Evolutionary conservation across 2,329 filamentous ascomycete genomes (phyloP), one percentile per base, ranked within the genome.

Genomic region (Xylariales sp.): DNA sequence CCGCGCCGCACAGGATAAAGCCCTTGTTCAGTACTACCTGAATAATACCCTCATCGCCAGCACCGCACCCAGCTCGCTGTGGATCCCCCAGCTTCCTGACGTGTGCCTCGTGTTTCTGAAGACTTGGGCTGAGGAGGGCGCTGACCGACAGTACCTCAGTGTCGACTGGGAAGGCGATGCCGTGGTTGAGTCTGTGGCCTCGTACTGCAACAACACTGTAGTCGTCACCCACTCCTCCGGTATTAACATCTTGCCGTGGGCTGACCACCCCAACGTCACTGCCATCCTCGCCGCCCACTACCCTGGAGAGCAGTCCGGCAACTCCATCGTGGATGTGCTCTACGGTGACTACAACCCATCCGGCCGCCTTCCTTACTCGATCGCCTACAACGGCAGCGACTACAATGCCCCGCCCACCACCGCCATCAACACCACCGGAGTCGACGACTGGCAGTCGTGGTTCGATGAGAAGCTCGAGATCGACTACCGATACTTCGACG

Each of bases 391-490:
- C 18, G 74, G 67, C 15, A 64, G 58, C 24, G 66, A 69, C 57
- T 67, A 67, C 56, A 66, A 67, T 30, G 61, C 61, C 1, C 62
- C 63, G 4, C 56, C 59, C 1, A 64, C 59, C 13, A 65, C 63
- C 2, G 53, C 48, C 10, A 44, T 63, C 47, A 56, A 60, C 48
- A 64, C 57, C 33, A 59, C 53, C 1, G 62, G 61, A 21, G 40
- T 44, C n/a, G 47, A 65, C 32, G 62, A 64, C 47, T 67, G 64
- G 65, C 65, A 67, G 56, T 55, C 57, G 1, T 61, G 57, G 52
- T 85, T 83, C 55, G 67, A 70, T 19, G 80, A 83, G 59, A 78
- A 78, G 41, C 67, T 83, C 37, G 77, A 81, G 62, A 80, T 84
- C 47, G 80, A 84, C 61, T 84, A 85, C 67, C 74, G 79, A 29